Evolutionary conservation across 495 filamentous ascomycete species (phyloP), one percentile per base, ranked within the genome.

Genomic region (Friedmanniomyces simplex): DNA sequence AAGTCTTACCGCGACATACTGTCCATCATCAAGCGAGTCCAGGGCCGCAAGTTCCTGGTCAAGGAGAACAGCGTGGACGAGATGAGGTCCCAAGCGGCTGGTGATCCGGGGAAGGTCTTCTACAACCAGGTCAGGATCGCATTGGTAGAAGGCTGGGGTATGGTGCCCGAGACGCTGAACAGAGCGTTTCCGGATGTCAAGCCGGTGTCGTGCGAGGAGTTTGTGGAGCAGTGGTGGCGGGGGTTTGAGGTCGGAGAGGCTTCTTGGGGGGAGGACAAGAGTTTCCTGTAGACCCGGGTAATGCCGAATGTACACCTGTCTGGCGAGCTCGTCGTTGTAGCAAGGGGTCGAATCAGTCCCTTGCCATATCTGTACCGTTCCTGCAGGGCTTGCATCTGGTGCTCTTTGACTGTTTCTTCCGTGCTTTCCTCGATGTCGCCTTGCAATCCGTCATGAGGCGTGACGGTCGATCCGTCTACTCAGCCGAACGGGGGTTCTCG

Each of bases 181-280:
- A 18, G 41, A 34, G 20, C 20, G 52, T 63, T 59, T 50, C 55
- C 54, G 11, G 52, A 54, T 12, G 20, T 65, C 11, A 50, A 61
- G 41, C 55, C 63, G 34, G 39, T 51, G n/a, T 42, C 45, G 11
- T 51, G 42, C 32, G 56, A 57, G 32, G 56, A 60, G 48, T 65
- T 60, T 50, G 24, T 63, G 6, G 56, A 57, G 39, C 60, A 63
- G 47, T 62, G 59, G 59, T 65, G 62, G 62, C 11, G 30, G 28
- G 55, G 55, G 13, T 54, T 62, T 7, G 54, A 58, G 26, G 20
- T 65, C 2, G 49, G 25, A 2, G 50, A 61, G 30, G 10, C 61
- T 22, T 51, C 16, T 16, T 64, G 61, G 61, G 61, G 41, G 1
- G 46, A 49, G 46, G 46, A 49, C 24, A 2, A 24, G 20, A 10